Percentiles rank a stretch among this genome's conserved stretches.
Evolutionary conservation across 352 stramenopile species (phyloP).

Genomic region (Peronospora farinosa): DNA sequence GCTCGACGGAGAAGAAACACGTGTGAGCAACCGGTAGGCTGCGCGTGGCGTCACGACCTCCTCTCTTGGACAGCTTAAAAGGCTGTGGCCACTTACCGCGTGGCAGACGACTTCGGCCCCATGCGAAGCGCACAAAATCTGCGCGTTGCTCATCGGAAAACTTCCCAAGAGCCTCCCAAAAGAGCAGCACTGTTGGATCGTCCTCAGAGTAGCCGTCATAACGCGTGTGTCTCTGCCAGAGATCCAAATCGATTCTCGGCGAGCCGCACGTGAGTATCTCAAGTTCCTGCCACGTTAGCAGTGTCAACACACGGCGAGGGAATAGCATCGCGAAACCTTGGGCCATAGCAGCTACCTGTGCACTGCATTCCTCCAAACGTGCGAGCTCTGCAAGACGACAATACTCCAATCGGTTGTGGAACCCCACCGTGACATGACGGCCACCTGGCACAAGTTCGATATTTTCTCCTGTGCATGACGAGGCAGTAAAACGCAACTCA

Average conservation of each 20-base stretch:
- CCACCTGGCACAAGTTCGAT: slow-evolving; percentile 80
- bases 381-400: slow-evolving; percentile 72
- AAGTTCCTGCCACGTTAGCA: slow-evolving; percentile 88
- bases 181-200: slow-evolving; percentile 78
- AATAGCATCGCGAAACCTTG: slow-evolving; percentile 81
- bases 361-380: slow-evolving; percentile 67
- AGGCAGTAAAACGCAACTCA: slow-evolving; percentile 74
- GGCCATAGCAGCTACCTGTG: slow-evolving; percentile 70
- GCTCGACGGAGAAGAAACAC: slow-evolving; percentile 94
- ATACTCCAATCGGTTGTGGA: slow-evolving; percentile 83
- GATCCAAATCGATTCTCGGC: slow-evolving; percentile 86
- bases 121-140: slow-evolving; percentile 91
- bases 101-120: slow-evolving; percentile 89
- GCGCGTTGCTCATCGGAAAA: slow-evolving; percentile 87
- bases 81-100: slow-evolving; percentile 83
- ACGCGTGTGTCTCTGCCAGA: slow-evolving; percentile 81
- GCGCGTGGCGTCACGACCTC: slow-evolving; percentile 67
- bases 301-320: slow-evolving; percentile 75
- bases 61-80: slow-evolving; percentile 90
- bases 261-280: slow-evolving; percentile 88
- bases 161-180: slow-evolving; percentile 85
- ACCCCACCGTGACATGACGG: slow-evolving; percentile 58
- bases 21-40: slow-evolving; percentile 91
- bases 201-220: slow-evolving; percentile 87
- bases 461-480: slow-evolving; percentile 77